Percentiles rank a stretch among this genome's conserved stretches.
Evolutionary conservation across 371 early-diverging fungal species (phyloP).

Genomic region (Capillidium heterosporum): DNA sequence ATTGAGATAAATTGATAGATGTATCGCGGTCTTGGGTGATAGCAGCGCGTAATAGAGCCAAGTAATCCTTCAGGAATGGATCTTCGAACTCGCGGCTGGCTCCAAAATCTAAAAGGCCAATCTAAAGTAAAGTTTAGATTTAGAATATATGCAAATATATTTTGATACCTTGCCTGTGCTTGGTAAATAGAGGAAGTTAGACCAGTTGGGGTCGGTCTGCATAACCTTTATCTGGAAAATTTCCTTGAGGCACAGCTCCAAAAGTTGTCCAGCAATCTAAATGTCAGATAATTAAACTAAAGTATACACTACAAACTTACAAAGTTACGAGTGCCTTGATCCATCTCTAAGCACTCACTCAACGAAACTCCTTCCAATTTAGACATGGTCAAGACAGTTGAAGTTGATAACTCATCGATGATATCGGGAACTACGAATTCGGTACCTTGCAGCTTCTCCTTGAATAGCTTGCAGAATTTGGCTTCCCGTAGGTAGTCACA

Average conservation of each 20-base stretch:
- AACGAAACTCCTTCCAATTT: slow-evolving; percentile 59
- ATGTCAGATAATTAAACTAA: slow-evolving; percentile 4
- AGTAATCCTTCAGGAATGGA: slow-evolving; percentile 56
- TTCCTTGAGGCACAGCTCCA: slow-evolving; percentile 73
- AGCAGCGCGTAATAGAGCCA: slow-evolving; percentile 55
- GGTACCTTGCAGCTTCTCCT: slow-evolving; percentile 32
- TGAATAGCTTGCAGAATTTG: slow-evolving; percentile 46
- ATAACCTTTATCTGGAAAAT: slow-evolving; percentile 83
- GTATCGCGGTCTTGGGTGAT: slow-evolving; percentile 52
- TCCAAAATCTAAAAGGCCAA: slow-evolving; percentile 88
- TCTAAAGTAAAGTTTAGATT: slow-evolving; percentile 10
- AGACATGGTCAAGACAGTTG: slow-evolving; percentile 62
- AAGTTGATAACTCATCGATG: slow-evolving; percentile 42
- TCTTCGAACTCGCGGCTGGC: slow-evolving; percentile 68
- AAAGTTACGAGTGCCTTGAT: slow-evolving; percentile 49
- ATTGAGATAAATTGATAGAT: slow-evolving; percentile 48
- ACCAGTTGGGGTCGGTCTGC: slow-evolving; percentile 98
- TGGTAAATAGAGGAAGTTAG: slow-evolving; percentile 82
- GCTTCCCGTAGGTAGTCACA: slow-evolving; percentile 87
- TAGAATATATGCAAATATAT: neutral
- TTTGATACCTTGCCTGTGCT: slow-evolving; percentile 21
- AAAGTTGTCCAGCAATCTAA: slow-evolving; percentile 31
- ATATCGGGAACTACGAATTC: slow-evolving; percentile 62
- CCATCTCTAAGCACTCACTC: slow-evolving; percentile 29
- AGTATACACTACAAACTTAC: slow-evolving; percentile 13